Evolutionary conservation across 2,329 filamentous ascomycete species (phyloP).

Genomic region (Aspergillus tamarii): DNA sequence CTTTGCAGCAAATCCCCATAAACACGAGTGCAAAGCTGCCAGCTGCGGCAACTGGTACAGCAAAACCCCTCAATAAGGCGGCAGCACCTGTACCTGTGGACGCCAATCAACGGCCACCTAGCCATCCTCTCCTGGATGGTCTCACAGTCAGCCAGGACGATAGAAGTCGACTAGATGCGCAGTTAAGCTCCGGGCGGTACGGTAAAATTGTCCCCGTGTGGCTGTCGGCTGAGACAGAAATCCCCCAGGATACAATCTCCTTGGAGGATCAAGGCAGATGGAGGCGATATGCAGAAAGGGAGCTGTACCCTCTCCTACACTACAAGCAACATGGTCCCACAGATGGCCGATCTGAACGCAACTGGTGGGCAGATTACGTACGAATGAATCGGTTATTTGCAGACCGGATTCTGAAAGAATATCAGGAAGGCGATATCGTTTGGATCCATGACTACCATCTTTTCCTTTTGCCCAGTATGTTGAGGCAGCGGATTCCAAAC

Average conservation of each 20-base stretch:
- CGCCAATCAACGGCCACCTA: conserved; percentile 57
- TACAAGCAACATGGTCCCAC: conserved; percentile 94
- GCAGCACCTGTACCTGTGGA: conserved; percentile 80
- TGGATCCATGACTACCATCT: conserved; percentile 95
- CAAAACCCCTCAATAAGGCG: conserved; percentile 66
- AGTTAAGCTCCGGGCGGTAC: conserved; percentile 71
- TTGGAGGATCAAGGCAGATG: conserved; percentile 84
- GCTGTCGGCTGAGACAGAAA: conserved; percentile 77
- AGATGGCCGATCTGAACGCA: conserved; percentile 78
- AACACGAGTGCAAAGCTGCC: conserved; percentile 30
- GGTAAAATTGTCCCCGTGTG: conserved; percentile 86
- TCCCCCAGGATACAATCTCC: conserved; percentile 67
- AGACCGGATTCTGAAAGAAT: conserved; percentile 82
- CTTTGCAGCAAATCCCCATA: conserved; percentile 34
- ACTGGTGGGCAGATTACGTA: conserved; percentile 90
- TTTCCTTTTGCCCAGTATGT: conserved; percentile 82
- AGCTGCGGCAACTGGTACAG: conserved; percentile 36
- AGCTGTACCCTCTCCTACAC: conserved; percentile 90
- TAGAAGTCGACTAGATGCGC: conserved; percentile 71
- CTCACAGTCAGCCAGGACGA: conserved; percentile 72
- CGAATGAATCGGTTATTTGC: conserved; percentile 92
- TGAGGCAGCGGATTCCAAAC: conserved; percentile 82
- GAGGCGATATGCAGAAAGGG: conserved; percentile 87
- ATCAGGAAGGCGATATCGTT: conserved; percentile 90
- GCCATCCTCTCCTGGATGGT: conserved; percentile 67